Percentiles rank a stretch among this genome's conserved stretches.
phyloP scores from a whole-genome alignment of 2,329 filamentous ascomycete species.

The Dactylellina parvicollis region DNA sequence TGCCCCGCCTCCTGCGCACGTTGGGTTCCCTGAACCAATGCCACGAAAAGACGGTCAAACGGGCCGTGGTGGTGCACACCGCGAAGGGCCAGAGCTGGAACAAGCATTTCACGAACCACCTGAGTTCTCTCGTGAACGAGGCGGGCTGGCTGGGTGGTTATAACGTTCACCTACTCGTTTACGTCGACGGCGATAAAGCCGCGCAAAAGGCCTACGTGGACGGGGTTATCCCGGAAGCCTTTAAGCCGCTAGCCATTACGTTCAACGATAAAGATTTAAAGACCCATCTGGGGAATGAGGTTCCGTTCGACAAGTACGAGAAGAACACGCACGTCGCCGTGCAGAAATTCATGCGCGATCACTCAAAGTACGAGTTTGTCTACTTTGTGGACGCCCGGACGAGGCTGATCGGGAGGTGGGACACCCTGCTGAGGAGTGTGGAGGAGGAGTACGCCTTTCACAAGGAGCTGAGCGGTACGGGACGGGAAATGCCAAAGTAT shows the following conservation, averaged over 20 bases:
- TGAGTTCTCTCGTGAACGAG: constrained; percentile 30
- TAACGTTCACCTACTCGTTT: constrained; percentile 34
- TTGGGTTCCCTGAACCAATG: constrained; percentile 39
- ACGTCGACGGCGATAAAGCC: constrained; percentile 37
- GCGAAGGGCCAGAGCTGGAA: constrained; percentile 44
- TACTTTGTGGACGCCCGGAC: constrained; percentile 31
- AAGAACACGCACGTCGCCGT: constrained; percentile 41
- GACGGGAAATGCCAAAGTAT: constrained; percentile 2
- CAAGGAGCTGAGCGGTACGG: constrained; percentile 15
- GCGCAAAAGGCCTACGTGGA: constrained; percentile 27
- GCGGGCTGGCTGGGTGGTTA: constrained; percentile 34
- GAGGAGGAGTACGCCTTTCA: constrained; percentile 51
- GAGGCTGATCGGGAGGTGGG: constrained; percentile 42
- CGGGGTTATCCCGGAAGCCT: constrained; percentile 20
- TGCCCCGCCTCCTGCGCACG: constrained; percentile 20
- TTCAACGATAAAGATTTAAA: constrained; percentile 41
- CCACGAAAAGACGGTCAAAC: constrained; percentile 34
- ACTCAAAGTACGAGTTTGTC: constrained; percentile 40
- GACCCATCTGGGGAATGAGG: constrained; percentile 24
- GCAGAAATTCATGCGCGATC: constrained; percentile 49
- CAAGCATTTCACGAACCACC: constrained; percentile 31
- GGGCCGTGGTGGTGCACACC: constrained; percentile 40
- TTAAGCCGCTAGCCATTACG: constrained; percentile 35
- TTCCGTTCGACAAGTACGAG: constrained; percentile 34
- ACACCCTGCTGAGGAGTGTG: constrained; percentile 38